Evolutionary conservation across 2,329 filamentous ascomycete species (phyloP), one percentile per base, ranked within the genome.

Genomic region (Hymenoscyphus linearis): DNA sequence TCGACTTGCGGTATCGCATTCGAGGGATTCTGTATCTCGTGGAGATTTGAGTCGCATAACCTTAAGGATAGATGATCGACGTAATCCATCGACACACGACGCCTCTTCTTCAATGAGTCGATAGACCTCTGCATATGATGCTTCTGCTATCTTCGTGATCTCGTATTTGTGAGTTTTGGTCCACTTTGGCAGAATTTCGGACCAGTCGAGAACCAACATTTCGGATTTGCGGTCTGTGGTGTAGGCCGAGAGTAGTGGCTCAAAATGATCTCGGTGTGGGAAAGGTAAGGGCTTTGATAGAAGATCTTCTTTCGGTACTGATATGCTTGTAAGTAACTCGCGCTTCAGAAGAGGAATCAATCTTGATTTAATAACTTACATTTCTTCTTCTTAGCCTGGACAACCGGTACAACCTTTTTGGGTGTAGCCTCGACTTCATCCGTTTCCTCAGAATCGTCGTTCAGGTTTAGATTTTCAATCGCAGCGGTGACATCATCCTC

Each of bases 121-220:
- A 67, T 87, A 88, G 10, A 88, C 84, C 69, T 88, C 85, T 5
- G 85, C 84, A 66, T 83, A 88, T 2, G 85, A 87, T 4, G 85
- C 85, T 70, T 88, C 85, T 10, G 85, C 85, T 57, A 88, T 87
- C 73, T 88, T 88, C 52, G 79, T 77, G 55, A 87, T 83, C 37
- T 73, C 72, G 67, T 82, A 80, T 16, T 31, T 31, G 31, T 31
- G 31, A 1, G 31, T 31, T 31, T 31, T 31, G 6, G 77, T 78
- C 16, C 47, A 12, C 0, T 76, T 73, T 0, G 81, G 80, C 55
- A 84, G 84, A 34, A 87, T 76, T 58, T 86, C 83, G 34, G 78
- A 73, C 85, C 85, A 88, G 3, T 61, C 59, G 7, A 50, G 58
- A 5, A 64, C 58, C 3, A 34, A 18, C 10, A 71, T 50, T 2